Evolutionary conservation across 371 early-diverging fungal species (phyloP).

Genomic region (Choanephora cucurbitarum): DNA sequence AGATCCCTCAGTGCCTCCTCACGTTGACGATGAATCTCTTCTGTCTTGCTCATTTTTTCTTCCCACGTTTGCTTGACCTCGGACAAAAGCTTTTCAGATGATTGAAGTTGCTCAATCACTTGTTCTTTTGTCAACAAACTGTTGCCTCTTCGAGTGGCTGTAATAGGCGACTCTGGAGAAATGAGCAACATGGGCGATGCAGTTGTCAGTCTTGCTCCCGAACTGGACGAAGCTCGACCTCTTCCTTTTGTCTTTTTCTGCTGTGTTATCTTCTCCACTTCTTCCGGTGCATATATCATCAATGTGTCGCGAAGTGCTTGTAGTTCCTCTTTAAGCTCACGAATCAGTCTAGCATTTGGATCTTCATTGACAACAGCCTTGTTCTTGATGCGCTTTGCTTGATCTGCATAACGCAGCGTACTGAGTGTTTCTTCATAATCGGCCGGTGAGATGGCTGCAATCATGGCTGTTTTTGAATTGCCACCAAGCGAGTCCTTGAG

Average conservation of each 20-base stretch:
- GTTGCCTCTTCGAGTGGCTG: conserved; percentile 19
- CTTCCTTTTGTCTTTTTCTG: conserved; percentile 11
- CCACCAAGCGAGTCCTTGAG: conserved; percentile 93
- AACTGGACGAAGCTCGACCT: conserved; percentile 18
- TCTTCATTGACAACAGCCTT: conserved; percentile 90
- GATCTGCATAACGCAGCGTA: conserved; percentile 92
- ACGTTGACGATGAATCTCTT: conserved; percentile 70
- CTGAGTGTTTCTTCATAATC: conserved; percentile 86
- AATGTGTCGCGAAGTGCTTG: conserved; percentile 62
- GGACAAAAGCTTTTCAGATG: conserved; percentile 39
- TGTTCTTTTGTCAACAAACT: conserved; percentile 53
- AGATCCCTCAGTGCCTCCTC: conserved; percentile 78
- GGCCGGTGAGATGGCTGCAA: conserved; percentile 81
- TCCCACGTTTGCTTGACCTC: conserved; percentile 62
- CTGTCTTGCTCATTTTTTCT: conserved; percentile 66
- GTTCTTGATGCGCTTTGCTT: conserved; percentile 88
- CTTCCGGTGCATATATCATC: conserved; percentile 55
- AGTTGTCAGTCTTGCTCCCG: conserved; percentile 12
- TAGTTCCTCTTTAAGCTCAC: conserved; percentile 83
- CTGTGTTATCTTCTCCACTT: conserved; percentile 20
- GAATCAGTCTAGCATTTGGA: conserved; percentile 73
- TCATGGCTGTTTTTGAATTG: conserved; percentile 90
- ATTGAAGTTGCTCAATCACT: conserved; percentile 57
- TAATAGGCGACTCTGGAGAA: conserved; percentile 19
- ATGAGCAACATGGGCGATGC: conserved; percentile 24